Evolutionary conservation across 2,329 filamentous ascomycete genomes (phyloP), one percentile per base, ranked within the genome.

Genomic region (Pezicula rhizophila): DNA sequence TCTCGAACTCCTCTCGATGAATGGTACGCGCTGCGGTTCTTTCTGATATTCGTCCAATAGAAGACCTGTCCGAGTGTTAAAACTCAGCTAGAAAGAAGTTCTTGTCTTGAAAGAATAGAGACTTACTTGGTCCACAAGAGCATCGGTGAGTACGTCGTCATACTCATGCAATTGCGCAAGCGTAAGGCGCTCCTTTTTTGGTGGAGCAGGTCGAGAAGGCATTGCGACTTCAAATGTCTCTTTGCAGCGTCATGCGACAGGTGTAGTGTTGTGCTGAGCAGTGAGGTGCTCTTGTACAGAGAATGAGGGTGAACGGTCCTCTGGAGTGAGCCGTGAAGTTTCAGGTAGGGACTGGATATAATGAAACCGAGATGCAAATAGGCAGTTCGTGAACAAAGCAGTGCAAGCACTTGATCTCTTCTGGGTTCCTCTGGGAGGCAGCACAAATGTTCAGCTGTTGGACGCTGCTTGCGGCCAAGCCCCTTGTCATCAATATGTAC

Each of bases 1-100:
- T 83, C 78, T 47, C 79, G 81, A 45, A 97, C 75, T 37, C 89
- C 89, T 54, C 93, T 84, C 6, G 87, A 89, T 1, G 89, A 79
- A 60, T 88, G 87, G 67, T 95, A 97, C 48, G 88, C 89, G 48
- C 82, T 83, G 52, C 87, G 84, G 62, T 97, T 96, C 70, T 99
- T 99, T 56, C 92, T 91, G 51, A 96, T 96, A 4, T 81, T 87
- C 5, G 92, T 92, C 92, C 93, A 97, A 74, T 93, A 99, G 69
- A 88, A 96, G 8, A 89, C 85, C 92, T 96, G 57, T 49, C 33
- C 53, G 14, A 25, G 40, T 52, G 11, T 31, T 45, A 33, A 34
- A 7, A 8, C 51, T 42, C 53, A 47, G 47, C 49, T 20, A 23
- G 44, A 8, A 28, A 46, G 47, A 50, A 43, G 10, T n/a, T 23